Percentiles rank a stretch among this genome's conserved stretches.
Conservation (phyloP, 768 basidiomycete genomes). For the Candolleomyces eurysporus region DNA sequence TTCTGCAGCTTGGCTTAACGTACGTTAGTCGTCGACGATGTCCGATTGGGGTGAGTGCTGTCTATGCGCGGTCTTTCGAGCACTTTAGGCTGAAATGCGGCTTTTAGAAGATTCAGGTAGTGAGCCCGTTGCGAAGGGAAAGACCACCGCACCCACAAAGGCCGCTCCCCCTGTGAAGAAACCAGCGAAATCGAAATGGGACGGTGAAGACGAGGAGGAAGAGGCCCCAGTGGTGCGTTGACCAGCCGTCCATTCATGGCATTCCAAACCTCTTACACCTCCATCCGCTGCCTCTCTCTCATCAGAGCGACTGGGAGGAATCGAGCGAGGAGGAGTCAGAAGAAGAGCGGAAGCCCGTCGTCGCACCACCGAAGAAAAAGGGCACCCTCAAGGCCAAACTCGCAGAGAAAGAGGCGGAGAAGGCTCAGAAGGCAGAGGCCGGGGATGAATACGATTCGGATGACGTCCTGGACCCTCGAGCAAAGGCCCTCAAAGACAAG, state of each 20-base stretch:
- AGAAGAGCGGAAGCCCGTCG: slow-evolving; percentile 53
- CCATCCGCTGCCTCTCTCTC: background rate
- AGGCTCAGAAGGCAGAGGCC: slow-evolving; percentile 44
- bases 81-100: background rate
- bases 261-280: background rate
- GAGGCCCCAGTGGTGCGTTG: slow-evolving; percentile 72
- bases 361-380: slow-evolving; percentile 85
- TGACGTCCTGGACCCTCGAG: slow-evolving; percentile 74
- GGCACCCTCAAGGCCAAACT: slow-evolving; percentile 89
- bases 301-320: slow-evolving; percentile 87
- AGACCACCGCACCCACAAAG: slow-evolving; percentile 10
- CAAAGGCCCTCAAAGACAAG: slow-evolving; percentile 72
- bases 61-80: background rate
- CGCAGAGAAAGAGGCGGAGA: slow-evolving; percentile 86
- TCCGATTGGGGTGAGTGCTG: slow-evolving; percentile 36
- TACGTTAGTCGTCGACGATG: slow-evolving; percentile 20
- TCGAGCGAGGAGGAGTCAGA: slow-evolving; percentile 43
- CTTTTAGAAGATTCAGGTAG: slow-evolving; percentile 35
- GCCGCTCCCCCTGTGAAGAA: slow-evolving; percentile 13
- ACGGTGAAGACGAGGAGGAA: slow-evolving; percentile 89
- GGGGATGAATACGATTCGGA: slow-evolving; percentile 67
- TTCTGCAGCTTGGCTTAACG: background rate
- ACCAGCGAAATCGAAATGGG: slow-evolving; percentile 64
- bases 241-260: too few relatives aligned
- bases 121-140: slow-evolving; percentile 26